Percentiles rank a stretch among this genome's conserved stretches.
Conservation (phyloP, 768 basidiomycete species). For the Leccinum truebloodii region DNA sequence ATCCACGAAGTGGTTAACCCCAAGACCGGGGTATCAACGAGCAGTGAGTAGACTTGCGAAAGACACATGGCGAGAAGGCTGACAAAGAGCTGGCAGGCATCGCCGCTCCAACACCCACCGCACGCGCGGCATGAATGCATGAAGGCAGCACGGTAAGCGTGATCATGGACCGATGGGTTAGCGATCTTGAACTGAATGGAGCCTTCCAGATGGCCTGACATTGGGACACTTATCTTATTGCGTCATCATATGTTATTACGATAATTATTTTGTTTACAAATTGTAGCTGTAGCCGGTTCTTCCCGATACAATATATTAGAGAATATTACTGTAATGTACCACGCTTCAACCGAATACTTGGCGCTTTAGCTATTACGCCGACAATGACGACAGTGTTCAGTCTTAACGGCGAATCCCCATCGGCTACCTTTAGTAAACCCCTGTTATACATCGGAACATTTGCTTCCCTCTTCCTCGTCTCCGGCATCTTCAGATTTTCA, state of each 20-base stretch:
- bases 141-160: neutral
- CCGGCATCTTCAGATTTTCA: conserved; percentile 16
- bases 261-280: neutral
- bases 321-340: neutral
- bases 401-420: neutral
- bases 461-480: conserved; percentile 8
- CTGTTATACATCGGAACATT: neutral
- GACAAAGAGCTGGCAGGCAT: neutral
- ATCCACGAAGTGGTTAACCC: conserved; percentile 24
- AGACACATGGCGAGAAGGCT: conserved; percentile 2
- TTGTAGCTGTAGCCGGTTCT: neutral
- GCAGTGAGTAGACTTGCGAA: conserved; percentile 8
- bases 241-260: neutral
- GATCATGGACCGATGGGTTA: neutral
- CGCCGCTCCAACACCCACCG: neutral
- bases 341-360: too few relatives aligned
- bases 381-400: neutral
- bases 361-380: too few relatives aligned
- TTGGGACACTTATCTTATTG: neutral
- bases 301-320: neutral
- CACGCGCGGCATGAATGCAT: neutral
- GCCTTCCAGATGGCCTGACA: neutral
- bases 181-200: neutral
- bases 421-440: neutral
- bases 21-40: neutral